Evolutionary conservation across 176 grass and related monocot genomes (phyloP).

Genomic region (Triticum monococcum): DNA sequence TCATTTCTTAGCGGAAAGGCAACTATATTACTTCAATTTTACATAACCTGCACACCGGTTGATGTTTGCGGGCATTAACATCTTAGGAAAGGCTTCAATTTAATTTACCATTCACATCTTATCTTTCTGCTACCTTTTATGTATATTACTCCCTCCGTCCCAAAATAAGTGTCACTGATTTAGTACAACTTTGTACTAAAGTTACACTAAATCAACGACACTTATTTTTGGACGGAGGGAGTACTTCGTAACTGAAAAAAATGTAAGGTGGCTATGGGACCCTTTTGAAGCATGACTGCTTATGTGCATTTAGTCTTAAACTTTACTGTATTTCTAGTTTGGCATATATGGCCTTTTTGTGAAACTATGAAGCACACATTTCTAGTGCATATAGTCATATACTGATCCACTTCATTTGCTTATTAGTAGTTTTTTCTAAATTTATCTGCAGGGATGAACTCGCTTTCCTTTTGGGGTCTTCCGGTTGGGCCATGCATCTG

Average conservation of each 20-base stretch:
- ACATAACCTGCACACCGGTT: neutral
- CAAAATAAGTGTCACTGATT: too few species aligned
- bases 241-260: neutral
- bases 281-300: neutral
- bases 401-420: neutral
- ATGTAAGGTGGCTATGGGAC: neutral
- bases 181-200: too few species aligned
- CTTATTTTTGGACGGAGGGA: too few species aligned
- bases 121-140: neutral
- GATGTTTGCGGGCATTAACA: neutral
- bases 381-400: neutral
- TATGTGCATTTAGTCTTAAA: neutral
- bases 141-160: neutral
- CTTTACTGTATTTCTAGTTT: neutral
- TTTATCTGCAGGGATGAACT: neutral
- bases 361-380: neutral
- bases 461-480: too few species aligned
- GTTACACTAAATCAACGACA: too few species aligned
- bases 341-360: neutral
- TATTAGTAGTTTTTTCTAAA: neutral
- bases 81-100: neutral
- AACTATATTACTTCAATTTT: neutral
- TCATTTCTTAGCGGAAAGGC: neutral
- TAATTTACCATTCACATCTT: neutral
- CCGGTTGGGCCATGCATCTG: too few species aligned